These are phyloP conservation scores for Flaveria floridana DNA, from an alignment of 140 eudicot genomes.

Conservation along the genomic window DNA sequence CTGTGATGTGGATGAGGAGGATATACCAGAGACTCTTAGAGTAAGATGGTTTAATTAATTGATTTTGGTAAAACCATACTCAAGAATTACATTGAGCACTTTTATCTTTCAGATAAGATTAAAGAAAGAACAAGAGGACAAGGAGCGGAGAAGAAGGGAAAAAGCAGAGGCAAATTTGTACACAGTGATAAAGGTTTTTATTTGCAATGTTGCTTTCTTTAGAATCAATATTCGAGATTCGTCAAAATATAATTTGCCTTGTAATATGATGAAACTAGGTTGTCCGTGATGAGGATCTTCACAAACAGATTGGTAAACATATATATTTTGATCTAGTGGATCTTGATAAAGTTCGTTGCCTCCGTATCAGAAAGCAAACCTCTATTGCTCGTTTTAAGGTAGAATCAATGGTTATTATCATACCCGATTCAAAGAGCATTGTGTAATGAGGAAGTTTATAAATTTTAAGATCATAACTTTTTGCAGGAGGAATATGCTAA, in stretches of 20 bases:
- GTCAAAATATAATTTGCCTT: neutral
- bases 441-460: neutral
- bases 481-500: conserved; percentile 75
- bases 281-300: conserved; percentile 73
- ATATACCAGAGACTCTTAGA: conserved; percentile 76
- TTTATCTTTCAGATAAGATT: conserved; percentile 50
- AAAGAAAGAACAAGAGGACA: conserved; percentile 81
- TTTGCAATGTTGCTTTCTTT: neutral
- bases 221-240: neutral
- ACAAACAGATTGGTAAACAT: conserved; percentile 69
- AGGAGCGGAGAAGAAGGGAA: conserved; percentile 64
- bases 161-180: conserved; percentile 78
- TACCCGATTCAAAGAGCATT: neutral
- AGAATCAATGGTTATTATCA: conserved; percentile 1
- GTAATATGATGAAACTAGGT: conserved; percentile 44
- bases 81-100: neutral
- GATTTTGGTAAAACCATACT: neutral
- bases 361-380: conserved; percentile 69
- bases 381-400: conserved; percentile 65
- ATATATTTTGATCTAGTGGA: conserved; percentile 83
- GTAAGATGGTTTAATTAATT: conserved; percentile 35
- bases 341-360: conserved; percentile 75
- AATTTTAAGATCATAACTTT: neutral
- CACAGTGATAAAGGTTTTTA: conserved; percentile 68
- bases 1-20: conserved; percentile 83